A percentile compares a stretch with the other conserved stretches of the same genome.
Conservation (phyloP, 176 grass and related monocot species). For the Bolboschoenus planiculmis region DNA sequence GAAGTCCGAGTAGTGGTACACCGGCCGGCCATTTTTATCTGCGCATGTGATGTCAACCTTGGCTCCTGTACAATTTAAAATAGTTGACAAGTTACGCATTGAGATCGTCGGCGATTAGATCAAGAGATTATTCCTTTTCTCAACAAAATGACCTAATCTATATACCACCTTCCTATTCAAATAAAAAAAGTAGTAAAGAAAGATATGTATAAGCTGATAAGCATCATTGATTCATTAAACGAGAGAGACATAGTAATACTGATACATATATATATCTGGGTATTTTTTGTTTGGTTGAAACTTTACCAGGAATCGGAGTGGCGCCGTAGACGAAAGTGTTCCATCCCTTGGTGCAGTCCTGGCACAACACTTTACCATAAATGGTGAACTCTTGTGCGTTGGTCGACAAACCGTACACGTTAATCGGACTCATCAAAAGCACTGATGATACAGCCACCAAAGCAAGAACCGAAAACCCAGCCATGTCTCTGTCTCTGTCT, state of each 20-base stretch:
- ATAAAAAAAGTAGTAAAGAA: no score
- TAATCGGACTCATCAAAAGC: neutral
- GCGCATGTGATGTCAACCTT: slow-evolving; percentile 55
- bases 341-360: slow-evolving; percentile 84
- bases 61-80: slow-evolving; percentile 17
- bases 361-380: slow-evolving; percentile 58
- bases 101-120: neutral
- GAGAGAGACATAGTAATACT: no score
- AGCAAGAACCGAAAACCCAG: slow-evolving; percentile 17
- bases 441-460: neutral
- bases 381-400: slow-evolving; percentile 37
- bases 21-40: slow-evolving; percentile 30
- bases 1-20: slow-evolving; percentile 32
- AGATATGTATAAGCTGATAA: no score
- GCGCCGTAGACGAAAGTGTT: slow-evolving; percentile 52
- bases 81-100: neutral
- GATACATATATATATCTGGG: no score
- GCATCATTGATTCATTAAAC: no score
- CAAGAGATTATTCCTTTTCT: neutral
- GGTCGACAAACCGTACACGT: neutral
- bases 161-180: no score
- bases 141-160: neutral
- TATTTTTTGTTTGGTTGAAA: neutral
- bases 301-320: slow-evolving; percentile 39
- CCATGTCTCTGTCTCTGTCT: neutral